Conservation (phyloP, 2,329 filamentous ascomycete species). For the Chaetomium sp. region DNA sequence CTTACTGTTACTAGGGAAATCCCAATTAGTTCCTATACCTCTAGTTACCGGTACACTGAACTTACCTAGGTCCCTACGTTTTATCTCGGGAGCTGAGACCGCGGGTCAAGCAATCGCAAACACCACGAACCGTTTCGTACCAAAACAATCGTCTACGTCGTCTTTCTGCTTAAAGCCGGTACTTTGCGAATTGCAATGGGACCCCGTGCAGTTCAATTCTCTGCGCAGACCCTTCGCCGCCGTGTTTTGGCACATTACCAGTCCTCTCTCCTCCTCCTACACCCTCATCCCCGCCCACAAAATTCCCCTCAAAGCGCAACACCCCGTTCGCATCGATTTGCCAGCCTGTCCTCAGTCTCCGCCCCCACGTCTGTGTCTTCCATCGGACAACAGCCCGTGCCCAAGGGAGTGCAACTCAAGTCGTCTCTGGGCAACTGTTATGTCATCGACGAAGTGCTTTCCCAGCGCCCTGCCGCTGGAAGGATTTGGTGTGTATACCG, state of each 20-base stretch:
- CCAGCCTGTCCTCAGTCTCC: slow-evolving; percentile 13
- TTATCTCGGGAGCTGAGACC: too few relatives aligned
- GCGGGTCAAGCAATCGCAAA: neutral
- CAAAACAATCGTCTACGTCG: neutral
- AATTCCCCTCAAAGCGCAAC: slow-evolving; percentile 9
- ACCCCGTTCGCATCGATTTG: slow-evolving; percentile 10
- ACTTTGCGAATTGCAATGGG: slow-evolving; percentile 2
- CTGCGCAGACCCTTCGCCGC: slow-evolving; percentile 4
- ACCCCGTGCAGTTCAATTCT: slow-evolving; percentile 6
- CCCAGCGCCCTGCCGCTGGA: slow-evolving; percentile 15
- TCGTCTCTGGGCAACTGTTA: slow-evolving; percentile 16
- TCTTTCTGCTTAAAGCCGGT: neutral
- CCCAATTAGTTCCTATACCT: too few relatives aligned
- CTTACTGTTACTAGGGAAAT: too few relatives aligned
- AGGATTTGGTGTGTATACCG: slow-evolving; percentile 17
- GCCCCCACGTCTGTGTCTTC: slow-evolving; percentile 6
- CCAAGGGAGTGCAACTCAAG: slow-evolving; percentile 12
- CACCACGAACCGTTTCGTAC: neutral
- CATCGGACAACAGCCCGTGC: slow-evolving; percentile 13
- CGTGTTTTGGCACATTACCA: slow-evolving; percentile 9
- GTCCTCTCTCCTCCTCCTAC: slow-evolving; percentile 1
- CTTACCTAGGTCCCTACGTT: too few relatives aligned
- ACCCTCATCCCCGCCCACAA: slow-evolving; percentile 3
- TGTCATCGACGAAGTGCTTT: slow-evolving; percentile 18
- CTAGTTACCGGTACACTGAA: too few relatives aligned